A percentile compares a stretch with the other conserved stretches of the same genome.
These are phyloP conservation scores for Setomelanomma holmii DNA, from an alignment of 2,329 filamentous ascomycete species.

Conservation along the genomic window DNA sequence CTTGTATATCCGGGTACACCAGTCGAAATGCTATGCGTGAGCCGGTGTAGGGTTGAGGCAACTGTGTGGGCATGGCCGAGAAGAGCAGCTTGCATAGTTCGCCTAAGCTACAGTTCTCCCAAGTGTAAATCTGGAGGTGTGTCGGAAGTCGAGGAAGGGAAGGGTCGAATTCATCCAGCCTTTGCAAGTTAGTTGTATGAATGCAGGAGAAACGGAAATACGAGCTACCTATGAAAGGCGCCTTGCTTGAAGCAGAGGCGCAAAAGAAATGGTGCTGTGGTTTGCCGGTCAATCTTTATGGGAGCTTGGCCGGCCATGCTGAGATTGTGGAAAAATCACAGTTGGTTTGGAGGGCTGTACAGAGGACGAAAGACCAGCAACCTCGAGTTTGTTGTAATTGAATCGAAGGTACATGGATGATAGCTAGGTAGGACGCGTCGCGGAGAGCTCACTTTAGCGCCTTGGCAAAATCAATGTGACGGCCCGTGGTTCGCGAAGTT, in stretches of 20 bases:
- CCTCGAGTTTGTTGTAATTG: neutral
- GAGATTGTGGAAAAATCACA: too few relatives aligned
- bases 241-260: constrained; percentile 83
- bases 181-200: constrained; percentile 42
- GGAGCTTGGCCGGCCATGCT: constrained; percentile 42
- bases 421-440: constrained; percentile 16
- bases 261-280: constrained; percentile 80
- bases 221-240: constrained; percentile 71
- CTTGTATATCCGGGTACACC: constrained; percentile 77
- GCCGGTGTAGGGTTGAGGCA: constrained; percentile 78
- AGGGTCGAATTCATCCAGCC: constrained; percentile 72
- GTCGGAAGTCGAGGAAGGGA: constrained; percentile 64
- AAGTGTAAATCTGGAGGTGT: constrained; percentile 83
- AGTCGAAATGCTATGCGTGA: constrained; percentile 88
- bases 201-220: neutral
- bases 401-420: constrained; percentile 1
- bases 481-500: constrained; percentile 11
- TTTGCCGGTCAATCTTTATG: constrained; percentile 67
- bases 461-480: constrained; percentile 15
- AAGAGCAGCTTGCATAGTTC: constrained; percentile 82
- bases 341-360: too few relatives aligned
- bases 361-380: too few relatives aligned
- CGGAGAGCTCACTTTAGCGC: constrained; percentile 27
- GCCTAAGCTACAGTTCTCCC: constrained; percentile 78
- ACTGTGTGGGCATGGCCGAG: constrained; percentile 69